phyloP scores from a whole-genome alignment of 2,329 filamentous ascomycete species.

The Mariannaea sp. region DNA sequence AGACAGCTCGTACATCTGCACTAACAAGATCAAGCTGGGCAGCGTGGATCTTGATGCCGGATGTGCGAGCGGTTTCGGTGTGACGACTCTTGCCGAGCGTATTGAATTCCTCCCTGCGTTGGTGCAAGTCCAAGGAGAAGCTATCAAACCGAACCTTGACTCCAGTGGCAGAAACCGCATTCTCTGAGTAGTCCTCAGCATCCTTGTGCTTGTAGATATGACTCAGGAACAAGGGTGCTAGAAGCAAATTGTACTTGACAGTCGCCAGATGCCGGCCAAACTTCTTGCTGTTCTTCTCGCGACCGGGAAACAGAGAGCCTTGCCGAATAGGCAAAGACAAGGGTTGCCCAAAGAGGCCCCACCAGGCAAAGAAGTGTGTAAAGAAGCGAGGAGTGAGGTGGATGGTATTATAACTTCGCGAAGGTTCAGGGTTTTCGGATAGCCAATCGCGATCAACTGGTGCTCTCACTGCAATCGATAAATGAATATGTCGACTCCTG shows the following conservation, averaged over 20 bases:
- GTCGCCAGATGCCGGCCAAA: constrained; percentile 97
- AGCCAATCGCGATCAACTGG: constrained; percentile 88
- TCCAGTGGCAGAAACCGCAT: constrained; percentile 86
- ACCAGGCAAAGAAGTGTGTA: constrained; percentile 98
- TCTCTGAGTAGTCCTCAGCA: constrained; percentile 78
- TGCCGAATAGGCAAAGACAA: constrained; percentile 95
- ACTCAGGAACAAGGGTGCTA: constrained; percentile 91
- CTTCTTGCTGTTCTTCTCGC: constrained; percentile 97
- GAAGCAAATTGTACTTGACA: constrained; percentile 93
- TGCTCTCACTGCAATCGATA: constrained; percentile 89
- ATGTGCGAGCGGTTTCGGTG: constrained; percentile 71
- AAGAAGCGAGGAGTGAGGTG: constrained; percentile 96
- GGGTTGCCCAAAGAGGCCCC: constrained; percentile 92
- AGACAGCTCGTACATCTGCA: constrained; percentile 91
- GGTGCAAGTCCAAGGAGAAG: constrained; percentile 96
- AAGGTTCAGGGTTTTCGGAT: constrained; percentile 72
- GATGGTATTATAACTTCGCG: constrained; percentile 93
- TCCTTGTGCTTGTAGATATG: constrained; percentile 99
- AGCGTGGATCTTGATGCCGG: constrained; percentile 93
- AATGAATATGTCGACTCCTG: constrained; percentile 92
- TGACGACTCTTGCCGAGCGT: constrained; percentile 77
- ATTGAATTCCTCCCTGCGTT: constrained; percentile 89
- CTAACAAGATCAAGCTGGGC: constrained; percentile 90
- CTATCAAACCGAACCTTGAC: constrained; percentile 94
- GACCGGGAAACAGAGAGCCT: constrained; percentile 85